A percentile compares a stretch with the other conserved stretches of the same genome.
Evolutionary conservation across 2,329 filamentous ascomycete genomes (phyloP).

Genomic region (Geosmithia morbida): DNA sequence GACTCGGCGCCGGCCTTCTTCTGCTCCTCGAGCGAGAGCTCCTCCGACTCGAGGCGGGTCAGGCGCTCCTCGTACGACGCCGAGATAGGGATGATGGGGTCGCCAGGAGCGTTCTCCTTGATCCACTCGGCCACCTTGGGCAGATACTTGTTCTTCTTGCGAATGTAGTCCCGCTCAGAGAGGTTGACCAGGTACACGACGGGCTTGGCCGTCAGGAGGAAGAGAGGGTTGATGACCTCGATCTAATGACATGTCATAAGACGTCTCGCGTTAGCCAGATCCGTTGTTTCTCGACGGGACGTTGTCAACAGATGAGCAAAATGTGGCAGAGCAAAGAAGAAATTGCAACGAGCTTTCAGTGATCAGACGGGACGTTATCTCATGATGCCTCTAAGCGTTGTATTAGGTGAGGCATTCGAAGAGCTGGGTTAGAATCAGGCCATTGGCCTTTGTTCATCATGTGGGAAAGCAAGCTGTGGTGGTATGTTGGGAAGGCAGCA

Average conservation of each 20-base stretch:
- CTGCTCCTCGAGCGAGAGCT: conserved; percentile 67
- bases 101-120: conserved; percentile 74
- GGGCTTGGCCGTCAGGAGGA: conserved; percentile 90
- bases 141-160: conserved; percentile 99
- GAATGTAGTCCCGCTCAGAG: conserved; percentile 90
- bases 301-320: too few relatives aligned
- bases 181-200: conserved; percentile 96
- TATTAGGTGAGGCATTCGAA: conserved; percentile 73
- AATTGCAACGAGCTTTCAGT: conserved; percentile 7
- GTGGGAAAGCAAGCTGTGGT: conserved; percentile 4
- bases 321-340: conserved; percentile 1
- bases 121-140: conserved; percentile 90
- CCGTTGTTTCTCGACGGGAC: too few relatives aligned
- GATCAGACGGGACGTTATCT: conserved; percentile 72
- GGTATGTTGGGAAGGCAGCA: not conserved
- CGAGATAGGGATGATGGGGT: conserved; percentile 87
- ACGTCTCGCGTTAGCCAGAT: conserved; percentile 10
- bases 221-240: conserved; percentile 92
- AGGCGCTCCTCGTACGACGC: conserved; percentile 88
- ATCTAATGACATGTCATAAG: conserved; percentile 42
- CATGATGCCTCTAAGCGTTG: conserved; percentile 66
- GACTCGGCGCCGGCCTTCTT: conserved; percentile 81
- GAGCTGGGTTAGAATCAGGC: conserved; percentile 99
- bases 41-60: conserved; percentile 64
- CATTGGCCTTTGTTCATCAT: conserved; percentile 98